These are phyloP conservation scores for Mycena alexandri DNA, from an alignment of 768 basidiomycete species.

Conservation along the genomic window DNA sequence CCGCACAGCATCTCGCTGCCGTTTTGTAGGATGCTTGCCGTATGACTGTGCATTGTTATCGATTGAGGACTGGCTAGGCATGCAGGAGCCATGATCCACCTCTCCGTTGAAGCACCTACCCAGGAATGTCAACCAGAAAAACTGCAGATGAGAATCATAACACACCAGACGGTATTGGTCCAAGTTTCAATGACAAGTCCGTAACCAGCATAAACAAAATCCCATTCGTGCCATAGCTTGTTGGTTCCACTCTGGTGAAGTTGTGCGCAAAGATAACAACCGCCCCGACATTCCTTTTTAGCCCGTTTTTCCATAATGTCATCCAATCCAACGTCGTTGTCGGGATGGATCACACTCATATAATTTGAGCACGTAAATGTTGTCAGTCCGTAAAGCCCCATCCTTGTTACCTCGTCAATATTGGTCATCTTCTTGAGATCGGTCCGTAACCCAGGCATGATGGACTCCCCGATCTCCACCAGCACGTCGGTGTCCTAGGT, in stretches of 20 bases:
- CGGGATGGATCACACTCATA: conserved; percentile 2
- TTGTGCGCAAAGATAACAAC: neutral
- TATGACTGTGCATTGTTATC: neutral
- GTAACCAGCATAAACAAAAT: neutral
- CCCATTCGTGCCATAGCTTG: neutral
- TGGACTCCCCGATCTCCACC: neutral
- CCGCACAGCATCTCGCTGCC: neutral
- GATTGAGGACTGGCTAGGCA: neutral
- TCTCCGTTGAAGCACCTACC: conserved; percentile 15
- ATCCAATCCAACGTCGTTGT: neutral
- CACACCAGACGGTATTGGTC: conserved; percentile 15
- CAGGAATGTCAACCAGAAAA: neutral
- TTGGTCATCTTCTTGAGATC: neutral
- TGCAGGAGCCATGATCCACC: neutral
- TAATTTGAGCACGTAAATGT: neutral
- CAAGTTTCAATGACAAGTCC: too few species aligned
- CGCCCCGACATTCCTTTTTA: neutral
- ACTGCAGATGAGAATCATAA: neutral
- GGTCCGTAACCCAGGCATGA: neutral
- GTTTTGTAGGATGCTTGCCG: neutral
- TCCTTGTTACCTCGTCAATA: neutral
- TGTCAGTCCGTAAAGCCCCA: neutral
- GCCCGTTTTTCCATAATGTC: neutral
- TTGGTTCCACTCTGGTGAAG: neutral
- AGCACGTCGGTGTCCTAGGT: neutral